Base-by-base conservation (phyloP, 148 eudicot genomes). In the Diospyros kaki region DNA sequence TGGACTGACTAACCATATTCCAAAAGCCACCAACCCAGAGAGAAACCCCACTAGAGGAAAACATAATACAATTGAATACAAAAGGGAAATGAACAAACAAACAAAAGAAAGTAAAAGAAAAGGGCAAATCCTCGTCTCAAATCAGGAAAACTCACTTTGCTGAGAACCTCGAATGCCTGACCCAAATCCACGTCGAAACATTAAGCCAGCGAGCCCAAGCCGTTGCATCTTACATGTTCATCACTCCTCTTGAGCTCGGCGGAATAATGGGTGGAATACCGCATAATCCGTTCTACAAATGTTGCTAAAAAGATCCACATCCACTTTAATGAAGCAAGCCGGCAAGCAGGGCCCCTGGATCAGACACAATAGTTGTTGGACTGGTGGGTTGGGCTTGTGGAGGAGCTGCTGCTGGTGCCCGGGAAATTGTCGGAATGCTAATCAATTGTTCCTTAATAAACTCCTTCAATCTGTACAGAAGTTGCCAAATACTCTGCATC, bases 261-360 rank as follows among this genome's bases (percentile, higher is more conserved):
- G 78, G 63, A 43, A n/a, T 11, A 72, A 75, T 78, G 70, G 68
- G 75, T 81, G 77, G 76, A 51, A 41, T 18, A 72, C 77, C 76
- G 84, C 79, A 84, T 85, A 78, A 86, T 82, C 75, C 83, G 62
- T 84, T 85, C 77, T 82, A 65, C 72, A 69, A 69, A 45, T 50
- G 6, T 52, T 3, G 38, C 71, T 38, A 63, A 56, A 76, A 60
- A 53, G 54, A 63, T 80, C 68, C 52, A 44, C 69, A 43, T 69
- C 58, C 43, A 66, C 46, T 14, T 56, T 77, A 60, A 89, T 85
- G 89, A 75, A 94, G 86, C 81, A 95, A 82, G 75, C 97, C 97
- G 67, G 97, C 98, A 72, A 95, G 97, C 77, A 90, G 54, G 73
- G 96, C 98, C 73, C 94, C 98, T 9, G 98, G 97, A 81, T 95